Conservation (phyloP, 257 asterid species). For the Solanum piurae region DNA sequence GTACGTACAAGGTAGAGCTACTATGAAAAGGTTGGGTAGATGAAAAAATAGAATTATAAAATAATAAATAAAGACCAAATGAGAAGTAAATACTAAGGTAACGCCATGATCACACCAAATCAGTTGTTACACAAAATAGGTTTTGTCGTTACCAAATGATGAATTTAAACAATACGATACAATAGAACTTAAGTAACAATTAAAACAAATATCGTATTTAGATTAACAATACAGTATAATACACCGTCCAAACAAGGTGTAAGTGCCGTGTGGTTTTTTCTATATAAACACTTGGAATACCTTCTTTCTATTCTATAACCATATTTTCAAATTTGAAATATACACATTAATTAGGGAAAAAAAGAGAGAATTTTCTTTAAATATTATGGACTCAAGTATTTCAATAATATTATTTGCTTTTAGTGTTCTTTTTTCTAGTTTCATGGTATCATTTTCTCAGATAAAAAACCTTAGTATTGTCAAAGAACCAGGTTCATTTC, state of each 20-base stretch:
- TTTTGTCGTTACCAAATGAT: too few species aligned
- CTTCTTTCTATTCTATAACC: background rate
- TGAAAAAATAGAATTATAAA: too few species aligned
- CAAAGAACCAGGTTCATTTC: slow-evolving; percentile 17
- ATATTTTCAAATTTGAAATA: background rate
- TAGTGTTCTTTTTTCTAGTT: background rate
- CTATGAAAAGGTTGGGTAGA: too few species aligned
- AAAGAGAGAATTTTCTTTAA: background rate
- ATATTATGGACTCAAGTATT: background rate
- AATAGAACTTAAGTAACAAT: too few species aligned
- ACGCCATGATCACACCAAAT: too few species aligned
- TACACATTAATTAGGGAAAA: background rate
- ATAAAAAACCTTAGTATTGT: background rate
- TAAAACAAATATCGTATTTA: too few species aligned
- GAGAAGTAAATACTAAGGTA: too few species aligned
- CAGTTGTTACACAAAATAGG: accelerated
- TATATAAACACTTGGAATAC: background rate
- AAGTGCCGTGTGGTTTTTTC: background rate
- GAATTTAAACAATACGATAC: too few species aligned
- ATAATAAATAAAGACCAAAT: too few species aligned
- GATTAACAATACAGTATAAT: too few species aligned
- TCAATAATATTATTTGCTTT: background rate
- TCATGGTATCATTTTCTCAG: background rate
- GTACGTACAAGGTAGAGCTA: too few species aligned
- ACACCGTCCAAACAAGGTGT: background rate